Base-by-base conservation (phyloP, 2,329 filamentous ascomycete species). In the Didymella sp. region DNA sequence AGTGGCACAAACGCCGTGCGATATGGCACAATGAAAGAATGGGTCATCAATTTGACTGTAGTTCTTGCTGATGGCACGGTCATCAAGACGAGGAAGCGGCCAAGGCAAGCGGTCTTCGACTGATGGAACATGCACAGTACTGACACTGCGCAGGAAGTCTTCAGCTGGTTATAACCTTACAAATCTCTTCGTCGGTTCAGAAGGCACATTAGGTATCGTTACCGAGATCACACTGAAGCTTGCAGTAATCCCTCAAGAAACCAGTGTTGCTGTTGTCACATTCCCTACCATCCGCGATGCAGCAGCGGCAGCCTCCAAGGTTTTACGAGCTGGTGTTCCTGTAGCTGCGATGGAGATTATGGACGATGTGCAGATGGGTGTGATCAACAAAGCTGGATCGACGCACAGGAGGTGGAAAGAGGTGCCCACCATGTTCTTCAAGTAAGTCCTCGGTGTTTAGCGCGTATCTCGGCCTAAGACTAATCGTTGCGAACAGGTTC, bases 1-100 rank as follows among this genome's bases (percentile, higher is more conserved):
- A 89, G 87, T 12, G 90, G 90, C 2, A 94, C 90, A 0, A 93
- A 92, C 68, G 89, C 89, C 2, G 89, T 92, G 37, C 84, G 87
- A 63, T 94, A 94, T 69, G 90, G 90, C 6, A 93, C 90, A 0
- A 94, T 94, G 90, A 92, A 91, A 71, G 90, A 94, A 68, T 93
- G 90, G 89, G 89, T 94, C 24, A 86, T 94, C 69, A 92, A 92
- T 68, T 76, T 94, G 55, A 94, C 90, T 0, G 89, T 93, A 1
- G 90, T 94, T 1, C 82, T 94, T 25, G 87, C 90, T 9, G 90
- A 94, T 67, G 90, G 90, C 1, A 89, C 85, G 0, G 78, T 94
- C 22, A 89, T 94, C 78, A 94, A 93, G 79, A 94, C 90, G 0
- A 83, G 89, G 51, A 82, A 86, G 42, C 80, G 91, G n/a, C 91